These are phyloP conservation scores for Metschnikowia picachoensis DNA, from an alignment of 805 yeast genomes.

Conservation along the genomic window DNA sequence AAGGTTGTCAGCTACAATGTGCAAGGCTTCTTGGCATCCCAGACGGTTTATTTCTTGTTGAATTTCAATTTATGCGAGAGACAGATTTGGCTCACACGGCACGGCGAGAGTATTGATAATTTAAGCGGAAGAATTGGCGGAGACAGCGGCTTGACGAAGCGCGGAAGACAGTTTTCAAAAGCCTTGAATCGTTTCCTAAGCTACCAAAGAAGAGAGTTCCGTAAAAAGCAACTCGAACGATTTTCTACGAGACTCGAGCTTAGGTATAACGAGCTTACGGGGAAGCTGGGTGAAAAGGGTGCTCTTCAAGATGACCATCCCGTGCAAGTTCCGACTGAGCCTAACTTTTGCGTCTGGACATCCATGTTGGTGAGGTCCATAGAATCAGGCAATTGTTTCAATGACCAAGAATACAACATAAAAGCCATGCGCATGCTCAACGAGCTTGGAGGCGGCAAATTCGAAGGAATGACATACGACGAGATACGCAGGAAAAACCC, in stretches of 20 bases:
- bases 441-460: slow-evolving; percentile 89
- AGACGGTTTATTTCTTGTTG: slow-evolving; percentile 82
- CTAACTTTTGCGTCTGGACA: slow-evolving; percentile 87
- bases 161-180: slow-evolving; percentile 72
- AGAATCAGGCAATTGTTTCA: slow-evolving; percentile 73
- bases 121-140: slow-evolving; percentile 89
- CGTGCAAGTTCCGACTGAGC: slow-evolving; percentile 48
- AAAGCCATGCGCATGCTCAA: slow-evolving; percentile 92
- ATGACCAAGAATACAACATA: slow-evolving; percentile 68
- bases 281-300: slow-evolving; percentile 20
- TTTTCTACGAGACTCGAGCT: slow-evolving; percentile 45
- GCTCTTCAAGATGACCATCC: slow-evolving; percentile 14
- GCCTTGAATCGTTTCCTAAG: slow-evolving; percentile 74
- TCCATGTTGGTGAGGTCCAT: slow-evolving; percentile 78
- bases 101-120: slow-evolving; percentile 89
- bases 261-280: slow-evolving; percentile 33
- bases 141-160: slow-evolving; percentile 71
- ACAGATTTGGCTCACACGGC: slow-evolving; percentile 92
- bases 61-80: slow-evolving; percentile 81
- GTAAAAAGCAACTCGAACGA: slow-evolving; percentile 54
- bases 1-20: slow-evolving; percentile 91
- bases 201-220: slow-evolving; percentile 64
- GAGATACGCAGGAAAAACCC: slow-evolving; percentile 75
- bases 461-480: slow-evolving; percentile 88
- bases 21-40: slow-evolving; percentile 84